phyloP scores from a whole-genome alignment of 495 filamentous ascomycete genomes.

The Amniculicola lignicola region DNA sequence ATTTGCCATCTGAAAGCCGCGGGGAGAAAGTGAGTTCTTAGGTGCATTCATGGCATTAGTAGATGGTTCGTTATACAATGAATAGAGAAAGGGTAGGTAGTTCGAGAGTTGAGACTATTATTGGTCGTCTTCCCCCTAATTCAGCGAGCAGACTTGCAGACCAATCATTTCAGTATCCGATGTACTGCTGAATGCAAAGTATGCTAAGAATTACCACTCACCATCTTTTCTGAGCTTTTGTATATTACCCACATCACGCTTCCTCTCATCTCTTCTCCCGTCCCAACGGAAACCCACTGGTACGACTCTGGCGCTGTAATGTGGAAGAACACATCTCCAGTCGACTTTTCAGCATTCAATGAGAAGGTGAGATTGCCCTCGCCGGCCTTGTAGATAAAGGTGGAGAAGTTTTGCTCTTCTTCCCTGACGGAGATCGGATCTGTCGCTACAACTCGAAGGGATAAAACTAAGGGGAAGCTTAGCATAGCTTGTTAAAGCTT shows the following conservation, averaged over 20 bases:
- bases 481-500: too few species aligned
- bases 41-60: too few species aligned
- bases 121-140: too few species aligned
- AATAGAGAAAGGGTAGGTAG: conserved; percentile 45
- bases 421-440: too few species aligned
- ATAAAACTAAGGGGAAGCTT: too few species aligned
- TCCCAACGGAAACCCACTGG: conserved; percentile 53
- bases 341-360: conserved; percentile 45
- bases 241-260: conserved; percentile 55
- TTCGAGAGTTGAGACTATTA: conserved; percentile 51
- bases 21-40: too few species aligned
- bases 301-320: conserved; percentile 44
- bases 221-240: conserved; percentile 39
- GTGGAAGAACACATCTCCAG: conserved; percentile 49
- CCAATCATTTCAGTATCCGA: conserved; percentile 43
- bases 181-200: too few species aligned
- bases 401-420: too few species aligned
- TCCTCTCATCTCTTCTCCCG: conserved; percentile 52
- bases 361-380: conserved; percentile 47
- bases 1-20: too few species aligned
- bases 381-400: conserved; percentile 21
- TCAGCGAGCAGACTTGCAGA: too few species aligned
- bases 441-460: too few species aligned
- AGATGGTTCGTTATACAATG: conserved; percentile 43
- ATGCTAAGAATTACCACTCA: too few species aligned